phyloP scores from a whole-genome alignment of 2,329 filamentous ascomycete genomes.

The Neofusicoccum cordaticola region DNA sequence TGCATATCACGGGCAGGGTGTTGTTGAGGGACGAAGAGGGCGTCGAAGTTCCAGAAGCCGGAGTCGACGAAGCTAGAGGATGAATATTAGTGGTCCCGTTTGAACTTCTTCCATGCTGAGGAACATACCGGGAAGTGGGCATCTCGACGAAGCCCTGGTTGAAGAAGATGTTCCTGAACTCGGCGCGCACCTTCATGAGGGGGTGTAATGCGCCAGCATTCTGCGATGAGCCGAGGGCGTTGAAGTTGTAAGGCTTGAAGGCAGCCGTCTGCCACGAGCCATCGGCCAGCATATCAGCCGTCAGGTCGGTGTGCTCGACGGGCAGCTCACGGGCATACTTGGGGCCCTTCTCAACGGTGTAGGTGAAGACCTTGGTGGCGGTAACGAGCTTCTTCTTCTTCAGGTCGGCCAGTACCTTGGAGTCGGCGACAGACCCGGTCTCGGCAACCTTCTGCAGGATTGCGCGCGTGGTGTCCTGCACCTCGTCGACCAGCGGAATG shows the following conservation, averaged over 20 bases:
- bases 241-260: constrained; percentile 85
- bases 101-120: neutral
- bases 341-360: constrained; percentile 77
- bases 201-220: constrained; percentile 50
- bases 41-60: constrained; percentile 98
- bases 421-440: constrained; percentile 65
- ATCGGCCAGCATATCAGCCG: constrained; percentile 82
- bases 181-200: constrained; percentile 89
- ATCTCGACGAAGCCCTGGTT: constrained; percentile 99
- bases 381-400: constrained; percentile 90
- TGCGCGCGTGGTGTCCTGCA: constrained; percentile 75
- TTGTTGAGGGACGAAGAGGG: constrained; percentile 94
- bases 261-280: constrained; percentile 89
- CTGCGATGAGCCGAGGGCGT: constrained; percentile 64
- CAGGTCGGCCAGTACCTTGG: constrained; percentile 75
- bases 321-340: constrained; percentile 87
- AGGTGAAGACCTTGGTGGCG: constrained; percentile 79
- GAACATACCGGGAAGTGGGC: constrained; percentile 71
- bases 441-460: constrained; percentile 71
- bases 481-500: constrained; percentile 62
- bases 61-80: constrained; percentile 74
- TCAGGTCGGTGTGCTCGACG: constrained; percentile 93
- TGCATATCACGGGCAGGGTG: constrained; percentile 96
- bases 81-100: neutral
- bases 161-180: constrained; percentile 98